phyloP scores from a whole-genome alignment of 768 basidiomycete genomes.

The Podaxis rugospora region DNA sequence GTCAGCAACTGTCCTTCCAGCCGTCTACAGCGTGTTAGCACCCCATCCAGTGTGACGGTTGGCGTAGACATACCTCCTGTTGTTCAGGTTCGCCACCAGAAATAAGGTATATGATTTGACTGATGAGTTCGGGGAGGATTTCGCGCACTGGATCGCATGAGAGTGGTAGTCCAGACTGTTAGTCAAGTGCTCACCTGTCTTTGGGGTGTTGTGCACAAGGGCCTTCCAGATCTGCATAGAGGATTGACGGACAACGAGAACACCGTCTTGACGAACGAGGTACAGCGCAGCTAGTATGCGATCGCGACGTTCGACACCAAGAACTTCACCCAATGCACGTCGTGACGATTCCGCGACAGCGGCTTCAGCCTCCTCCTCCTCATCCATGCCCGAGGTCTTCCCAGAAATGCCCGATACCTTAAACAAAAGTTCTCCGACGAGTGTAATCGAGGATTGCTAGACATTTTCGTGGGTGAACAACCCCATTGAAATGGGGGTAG shows the following conservation, averaged over 20 bases:
- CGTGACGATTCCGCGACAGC: slow-evolving; percentile 75
- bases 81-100: slow-evolving; percentile 81
- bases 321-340: slow-evolving; percentile 79
- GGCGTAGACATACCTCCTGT: slow-evolving; percentile 61
- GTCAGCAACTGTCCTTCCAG: slow-evolving; percentile 83
- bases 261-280: slow-evolving; percentile 89
- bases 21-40: slow-evolving; percentile 21
- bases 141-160: slow-evolving; percentile 62
- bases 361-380: slow-evolving; percentile 66
- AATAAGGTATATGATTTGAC: slow-evolving; percentile 72
- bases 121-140: slow-evolving; percentile 80
- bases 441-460: slow-evolving; percentile 91
- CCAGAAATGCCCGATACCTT: slow-evolving; percentile 94
- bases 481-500: slow-evolving; percentile 9
- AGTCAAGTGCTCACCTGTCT: slow-evolving; percentile 56
- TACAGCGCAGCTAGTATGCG: slow-evolving; percentile 89
- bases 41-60: background rate
- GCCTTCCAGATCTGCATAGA: slow-evolving; percentile 99
- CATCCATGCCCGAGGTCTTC: slow-evolving; percentile 75
- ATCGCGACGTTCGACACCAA: slow-evolving; percentile 86
- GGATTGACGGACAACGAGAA: slow-evolving; percentile 83
- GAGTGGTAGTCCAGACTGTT: background rate
- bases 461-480: background rate
- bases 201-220: slow-evolving; percentile 89
- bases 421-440: slow-evolving; percentile 95